These are phyloP conservation scores for Termitomyces sp. DNA, from an alignment of 768 basidiomycete genomes.

Conservation along the genomic window DNA sequence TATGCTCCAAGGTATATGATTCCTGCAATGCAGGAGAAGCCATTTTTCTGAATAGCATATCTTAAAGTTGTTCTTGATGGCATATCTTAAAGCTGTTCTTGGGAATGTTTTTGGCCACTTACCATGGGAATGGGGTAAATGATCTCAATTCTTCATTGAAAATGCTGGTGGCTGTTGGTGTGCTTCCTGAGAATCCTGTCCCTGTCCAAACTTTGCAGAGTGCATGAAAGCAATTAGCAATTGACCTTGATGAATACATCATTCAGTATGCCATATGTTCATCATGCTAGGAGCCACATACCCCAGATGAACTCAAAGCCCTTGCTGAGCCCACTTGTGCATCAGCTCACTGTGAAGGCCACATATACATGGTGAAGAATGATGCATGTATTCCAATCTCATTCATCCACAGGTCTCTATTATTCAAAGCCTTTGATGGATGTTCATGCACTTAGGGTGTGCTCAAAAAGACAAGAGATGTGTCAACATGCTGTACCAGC, in stretches of 20 bases:
- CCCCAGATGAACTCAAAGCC: background rate
- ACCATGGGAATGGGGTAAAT: background rate
- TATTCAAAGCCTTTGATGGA: background rate
- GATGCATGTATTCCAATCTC: background rate
- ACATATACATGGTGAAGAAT: background rate
- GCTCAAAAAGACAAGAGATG: too few relatives aligned
- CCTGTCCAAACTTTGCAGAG: background rate
- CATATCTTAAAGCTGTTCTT: too few relatives aligned
- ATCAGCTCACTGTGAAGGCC: background rate
- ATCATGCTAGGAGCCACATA: background rate
- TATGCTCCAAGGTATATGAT: background rate
- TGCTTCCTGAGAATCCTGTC: too few relatives aligned
- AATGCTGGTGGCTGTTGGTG: background rate
- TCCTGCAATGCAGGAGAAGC: background rate
- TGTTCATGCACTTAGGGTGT: too few relatives aligned
- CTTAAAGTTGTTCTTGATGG: too few relatives aligned
- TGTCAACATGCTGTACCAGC: too few relatives aligned
- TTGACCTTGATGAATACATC: background rate
- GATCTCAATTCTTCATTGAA: background rate
- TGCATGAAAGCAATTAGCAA: background rate
- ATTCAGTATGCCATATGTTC: background rate
- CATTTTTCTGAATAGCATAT: background rate
- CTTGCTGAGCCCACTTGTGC: background rate
- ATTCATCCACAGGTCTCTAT: background rate
- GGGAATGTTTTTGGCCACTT: background rate